Evolutionary conservation across 2,329 filamentous ascomycete genomes (phyloP), one percentile per base, ranked within the genome.

Genomic region (Claviceps spartinae): DNA sequence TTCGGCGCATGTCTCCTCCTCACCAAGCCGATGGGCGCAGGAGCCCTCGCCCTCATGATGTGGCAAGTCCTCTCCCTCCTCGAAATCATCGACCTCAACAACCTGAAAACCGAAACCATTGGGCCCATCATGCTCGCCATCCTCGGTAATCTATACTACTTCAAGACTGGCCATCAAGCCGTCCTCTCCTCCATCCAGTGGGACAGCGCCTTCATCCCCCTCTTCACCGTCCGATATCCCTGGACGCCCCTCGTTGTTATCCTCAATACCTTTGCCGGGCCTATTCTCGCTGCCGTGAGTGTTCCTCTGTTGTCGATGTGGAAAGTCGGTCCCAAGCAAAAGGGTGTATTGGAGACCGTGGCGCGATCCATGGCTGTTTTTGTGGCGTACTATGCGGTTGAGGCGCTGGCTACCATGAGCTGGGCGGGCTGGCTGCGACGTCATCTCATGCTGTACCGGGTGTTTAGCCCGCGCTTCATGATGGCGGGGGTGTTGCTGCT

Each of bases 141-240:
- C n/a, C 79, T 98, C 1, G 93, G 90, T 54, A 88, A 86, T 61
- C 95, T 91, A 68, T 84, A 96, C 72, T 98, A 83, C 73, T 98
- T 98, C 80, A 96, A 95, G 65, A 98, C 93, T 0, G 93, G 93
- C 55, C 93, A 98, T 67, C 91, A 97, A 69, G 91, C 91, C 13
- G 85, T 83, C 0, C 77, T 95, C 24, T 79, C 83, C 59, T 87
- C 82, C 58, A 91, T 98, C 62, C 93, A 98, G 64, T 98, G 93
- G 93, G 93, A 98, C 69, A 80, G 81, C 20, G 91, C 89, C 3
- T 98, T 98, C 69, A 87, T 98, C 58, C 86, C 91, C 0, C 76
- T 97, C 7, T 81, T 84, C 54, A 81, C 79, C 5, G 80, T 98
- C 57, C 79, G 80, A 53, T 96, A 98, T 68, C 93, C 93, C 1